phyloP scores from a whole-genome alignment of 441 rosid species.

The Populus trichocarpa region DNA sequence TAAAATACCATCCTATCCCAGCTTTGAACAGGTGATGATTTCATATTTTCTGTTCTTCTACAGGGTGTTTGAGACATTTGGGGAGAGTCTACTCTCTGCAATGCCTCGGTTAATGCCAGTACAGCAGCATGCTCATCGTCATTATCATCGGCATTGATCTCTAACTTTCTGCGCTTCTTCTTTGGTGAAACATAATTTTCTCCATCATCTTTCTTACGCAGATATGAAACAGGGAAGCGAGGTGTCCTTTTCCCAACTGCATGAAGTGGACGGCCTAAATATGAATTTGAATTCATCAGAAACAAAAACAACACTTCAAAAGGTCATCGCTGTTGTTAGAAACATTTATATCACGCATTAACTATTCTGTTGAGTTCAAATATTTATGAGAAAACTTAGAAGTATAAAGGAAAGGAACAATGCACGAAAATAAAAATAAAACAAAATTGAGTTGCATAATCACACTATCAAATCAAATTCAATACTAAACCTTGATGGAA shows the following conservation, averaged over 20 bases:
- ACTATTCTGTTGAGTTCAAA: not conserved
- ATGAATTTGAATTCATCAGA: conserved; percentile 22
- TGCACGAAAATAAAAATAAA: not conserved
- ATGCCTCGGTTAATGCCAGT: conserved; percentile 61
- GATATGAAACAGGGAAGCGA: conserved; percentile 60
- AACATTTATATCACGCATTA: not conserved
- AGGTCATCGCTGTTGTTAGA: not conserved
- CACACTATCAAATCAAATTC: not conserved
- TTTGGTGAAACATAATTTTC: conserved; percentile 39
- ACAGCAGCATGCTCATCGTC: conserved; percentile 65
- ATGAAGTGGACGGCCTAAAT: conserved; percentile 62
- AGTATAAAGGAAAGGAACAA: not conserved
- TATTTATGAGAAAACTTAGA: not conserved
- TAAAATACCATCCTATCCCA: conserved; percentile 57
- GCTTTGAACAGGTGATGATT: conserved; percentile 47
- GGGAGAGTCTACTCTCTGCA: conserved; percentile 57
- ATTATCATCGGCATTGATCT: conserved; percentile 16
- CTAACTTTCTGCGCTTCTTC: conserved; percentile 49
- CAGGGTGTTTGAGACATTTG: conserved; percentile 42
- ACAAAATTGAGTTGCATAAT: not conserved
- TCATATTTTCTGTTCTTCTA: conserved; percentile 34
- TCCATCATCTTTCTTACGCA: conserved; percentile 36
- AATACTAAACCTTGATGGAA: not conserved
- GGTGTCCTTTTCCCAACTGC: conserved; percentile 94
- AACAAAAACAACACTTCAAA: conserved; percentile 12